Base-by-base conservation (phyloP, 768 basidiomycete species). In the Calocera viscosa region DNA sequence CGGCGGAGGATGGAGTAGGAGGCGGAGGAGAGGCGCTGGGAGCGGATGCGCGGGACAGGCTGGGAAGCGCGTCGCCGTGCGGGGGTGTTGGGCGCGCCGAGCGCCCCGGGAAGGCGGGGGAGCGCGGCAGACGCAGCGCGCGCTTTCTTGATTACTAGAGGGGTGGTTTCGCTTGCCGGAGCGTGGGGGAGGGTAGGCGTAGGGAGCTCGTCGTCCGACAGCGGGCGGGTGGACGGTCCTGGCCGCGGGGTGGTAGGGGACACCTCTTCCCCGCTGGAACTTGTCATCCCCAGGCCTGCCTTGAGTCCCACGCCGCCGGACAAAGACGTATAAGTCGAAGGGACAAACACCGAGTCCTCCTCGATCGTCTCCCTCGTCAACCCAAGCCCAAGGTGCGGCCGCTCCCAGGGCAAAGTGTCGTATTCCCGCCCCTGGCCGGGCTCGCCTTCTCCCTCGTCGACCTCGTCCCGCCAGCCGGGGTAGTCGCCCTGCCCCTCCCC, bases 271-370 rank as follows among this genome's bases (percentile, higher is more conserved):
- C 26, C 53, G 30, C 53, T 60, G 2, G 53, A 28, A 19, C 53
- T 60, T 5, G 53, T 60, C 53, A 60, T 60, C 53, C 53, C 22
- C 53, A 60, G 53, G 7, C 53, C 24, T 60, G 11, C 26, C 53
- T 26, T 11, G 26, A 16, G 14, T 26, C 26, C 11, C 30, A 16
- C 53, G 2, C 26, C 14, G 19, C 53, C 53, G 5, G 53, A 60
- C 26, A 60, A 10, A 7, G 26, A 28, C 14, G 53, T 60, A 60
- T 60, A 28, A 10, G 53, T 60, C 14, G 14, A 16, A 12, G 53
- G 53, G 26, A 60, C 30, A 19, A 60, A 60, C 53, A 60, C 53
- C 53, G 53, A 60, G 53, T 60, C 53, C 30, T 60, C 53, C 53
- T 60, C 53, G 53, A 60, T 60, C 26, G 53, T 60, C 19, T 60